Evolutionary conservation across 75 land plant genomes (phyloP).

Genomic region (Selaginella moellendorffii): DNA sequence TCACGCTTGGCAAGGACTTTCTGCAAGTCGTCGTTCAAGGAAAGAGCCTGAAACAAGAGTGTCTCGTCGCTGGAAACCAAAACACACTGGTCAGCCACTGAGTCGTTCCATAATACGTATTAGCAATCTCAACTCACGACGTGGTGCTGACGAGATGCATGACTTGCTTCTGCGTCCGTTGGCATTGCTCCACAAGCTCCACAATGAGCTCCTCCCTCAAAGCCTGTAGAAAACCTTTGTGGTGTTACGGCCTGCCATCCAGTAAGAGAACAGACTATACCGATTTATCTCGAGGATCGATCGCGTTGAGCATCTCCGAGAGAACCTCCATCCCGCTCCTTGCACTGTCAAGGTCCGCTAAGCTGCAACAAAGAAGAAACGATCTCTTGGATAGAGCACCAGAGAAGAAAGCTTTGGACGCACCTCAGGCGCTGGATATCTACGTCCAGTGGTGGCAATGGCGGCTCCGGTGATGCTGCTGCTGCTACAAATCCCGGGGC

Average conservation of each 20-base stretch:
- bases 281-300: slow-evolving; percentile 6
- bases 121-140: neutral
- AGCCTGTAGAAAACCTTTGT: neutral
- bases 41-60: slow-evolving; percentile 57
- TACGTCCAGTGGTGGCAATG: neutral
- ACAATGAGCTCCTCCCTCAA: neutral
- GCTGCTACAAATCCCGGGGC: neutral
- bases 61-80: slow-evolving; percentile 53
- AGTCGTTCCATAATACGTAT: no score
- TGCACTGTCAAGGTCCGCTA: neutral
- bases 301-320: neutral
- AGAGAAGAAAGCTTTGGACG: neutral
- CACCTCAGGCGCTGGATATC: neutral
- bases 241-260: neutral
- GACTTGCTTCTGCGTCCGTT: neutral
- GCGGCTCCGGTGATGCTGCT: neutral
- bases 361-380: slow-evolving; percentile 1
- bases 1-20: slow-evolving; percentile 68
- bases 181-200: neutral
- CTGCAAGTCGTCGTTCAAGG: slow-evolving; percentile 71
- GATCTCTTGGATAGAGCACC: neutral
- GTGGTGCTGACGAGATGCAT: neutral
- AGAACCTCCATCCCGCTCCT: neutral
- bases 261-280: neutral
- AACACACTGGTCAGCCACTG: no score